These are phyloP conservation scores for Lodderomyces orthopsilosis DNA, from an alignment of 1,139 yeast species.

Conservation along the genomic window DNA sequence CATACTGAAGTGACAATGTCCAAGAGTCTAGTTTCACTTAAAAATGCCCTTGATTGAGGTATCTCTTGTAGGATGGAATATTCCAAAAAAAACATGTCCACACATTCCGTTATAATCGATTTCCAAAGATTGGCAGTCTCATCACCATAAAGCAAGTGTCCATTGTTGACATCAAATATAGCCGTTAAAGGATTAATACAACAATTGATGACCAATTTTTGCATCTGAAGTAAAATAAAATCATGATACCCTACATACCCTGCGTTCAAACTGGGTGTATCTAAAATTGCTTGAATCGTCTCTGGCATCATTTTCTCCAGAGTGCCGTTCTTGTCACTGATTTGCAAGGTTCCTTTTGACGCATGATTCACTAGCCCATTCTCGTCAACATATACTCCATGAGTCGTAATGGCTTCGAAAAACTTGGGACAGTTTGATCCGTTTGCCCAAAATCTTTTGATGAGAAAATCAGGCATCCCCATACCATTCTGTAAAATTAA, in stretches of 20 bases:
- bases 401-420: slow-evolving; percentile 74
- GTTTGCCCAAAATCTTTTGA: slow-evolving; percentile 27
- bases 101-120: slow-evolving; percentile 47
- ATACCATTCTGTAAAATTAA: slow-evolving; percentile 76
- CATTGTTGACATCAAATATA: slow-evolving; percentile 67
- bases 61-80: slow-evolving; percentile 27
- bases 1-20: slow-evolving; percentile 48
- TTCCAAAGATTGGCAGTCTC: slow-evolving; percentile 32
- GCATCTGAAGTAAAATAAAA: slow-evolving; percentile 62
- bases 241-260: slow-evolving; percentile 49
- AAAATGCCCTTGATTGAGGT: slow-evolving; percentile 35
- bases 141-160: slow-evolving; percentile 50
- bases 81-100: slow-evolving; percentile 36
- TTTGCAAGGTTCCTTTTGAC: slow-evolving; percentile 58
- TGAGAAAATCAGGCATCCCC: slow-evolving; percentile 61
- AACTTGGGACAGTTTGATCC: slow-evolving; percentile 48
- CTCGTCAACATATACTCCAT: slow-evolving; percentile 60
- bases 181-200: slow-evolving; percentile 77
- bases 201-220: slow-evolving; percentile 71
- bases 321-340: slow-evolving; percentile 22
- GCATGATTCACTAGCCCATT: slow-evolving; percentile 60
- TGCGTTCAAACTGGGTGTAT: slow-evolving; percentile 38
- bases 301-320: slow-evolving; percentile 20
- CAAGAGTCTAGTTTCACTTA: slow-evolving; percentile 45
- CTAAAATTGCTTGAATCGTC: slow-evolving; percentile 30